These are phyloP conservation scores for Raddia distichophylla DNA, from an alignment of 176 grass and related monocot species.

Conservation along the genomic window DNA sequence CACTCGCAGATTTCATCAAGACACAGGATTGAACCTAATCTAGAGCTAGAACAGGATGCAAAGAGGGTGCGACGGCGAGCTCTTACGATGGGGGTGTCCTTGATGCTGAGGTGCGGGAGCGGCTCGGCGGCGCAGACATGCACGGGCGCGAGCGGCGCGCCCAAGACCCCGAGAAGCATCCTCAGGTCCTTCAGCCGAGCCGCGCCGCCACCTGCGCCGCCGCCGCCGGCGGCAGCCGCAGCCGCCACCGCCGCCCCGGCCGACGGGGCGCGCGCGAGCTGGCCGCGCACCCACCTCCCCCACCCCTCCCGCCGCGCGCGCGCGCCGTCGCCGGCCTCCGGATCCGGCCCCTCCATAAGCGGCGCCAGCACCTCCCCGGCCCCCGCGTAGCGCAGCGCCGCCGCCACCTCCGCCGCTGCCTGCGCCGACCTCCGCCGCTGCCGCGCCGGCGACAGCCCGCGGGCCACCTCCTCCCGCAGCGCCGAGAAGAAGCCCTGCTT, in stretches of 20 bases:
- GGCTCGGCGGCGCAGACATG: constrained; percentile 80
- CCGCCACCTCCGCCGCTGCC: constrained; percentile 38
- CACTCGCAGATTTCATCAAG: neutral
- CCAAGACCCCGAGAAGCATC: constrained; percentile 82
- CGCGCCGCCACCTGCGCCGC: neutral
- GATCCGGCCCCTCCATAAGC: constrained; percentile 84
- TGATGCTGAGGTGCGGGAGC: constrained; percentile 84
- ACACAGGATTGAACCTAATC: constrained; percentile 17
- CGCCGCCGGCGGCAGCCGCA: neutral
- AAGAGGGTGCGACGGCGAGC: neutral
- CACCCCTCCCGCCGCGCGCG: constrained; percentile 55
- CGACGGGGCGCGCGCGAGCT: constrained; percentile 53
- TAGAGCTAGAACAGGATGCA: constrained; percentile 12
- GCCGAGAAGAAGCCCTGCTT: constrained; percentile 87
- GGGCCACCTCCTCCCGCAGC: constrained; percentile 66
- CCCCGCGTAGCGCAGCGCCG: constrained; percentile 31
- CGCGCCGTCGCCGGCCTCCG: constrained; percentile 39
- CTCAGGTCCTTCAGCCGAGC: constrained; percentile 64
- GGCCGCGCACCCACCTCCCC: constrained; percentile 73
- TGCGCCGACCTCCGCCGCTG: constrained; percentile 47
- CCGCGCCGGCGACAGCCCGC: constrained; percentile 65
- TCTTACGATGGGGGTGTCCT: constrained; percentile 90
- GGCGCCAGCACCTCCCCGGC: constrained; percentile 67
- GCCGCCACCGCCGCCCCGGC: neutral
- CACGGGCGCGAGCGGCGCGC: constrained; percentile 73